Evolutionary conservation across 2,329 filamentous ascomycete species (phyloP).

Genomic region (Aspergillus flavus): DNA sequence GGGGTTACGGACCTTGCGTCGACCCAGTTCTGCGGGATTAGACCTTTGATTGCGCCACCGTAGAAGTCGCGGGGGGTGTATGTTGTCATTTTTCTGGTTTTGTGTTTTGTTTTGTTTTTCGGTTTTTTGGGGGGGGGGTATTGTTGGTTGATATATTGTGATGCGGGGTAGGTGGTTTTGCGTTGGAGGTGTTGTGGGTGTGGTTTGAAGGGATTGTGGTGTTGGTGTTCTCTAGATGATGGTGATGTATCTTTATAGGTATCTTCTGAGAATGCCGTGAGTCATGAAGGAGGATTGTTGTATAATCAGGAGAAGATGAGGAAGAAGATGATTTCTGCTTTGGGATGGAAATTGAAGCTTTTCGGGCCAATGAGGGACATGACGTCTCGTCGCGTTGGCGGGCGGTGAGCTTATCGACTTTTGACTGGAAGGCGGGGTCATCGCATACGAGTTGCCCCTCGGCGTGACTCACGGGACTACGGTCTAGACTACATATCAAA

Average conservation of each 20-base stretch:
- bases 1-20: constrained; percentile 22
- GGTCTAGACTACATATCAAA: not conserved
- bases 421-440: not conserved
- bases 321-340: not conserved
- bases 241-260: not conserved
- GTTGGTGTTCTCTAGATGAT: not conserved
- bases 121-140: not conserved
- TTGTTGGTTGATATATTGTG: not conserved
- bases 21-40: constrained; percentile 38
- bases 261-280: not conserved
- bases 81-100: constrained; percentile 24
- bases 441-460: not conserved
- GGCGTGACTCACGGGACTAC: not conserved
- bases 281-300: not conserved
- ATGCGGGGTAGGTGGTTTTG: not conserved
- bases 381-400: not conserved
- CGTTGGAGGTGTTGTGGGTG: too few relatives aligned
- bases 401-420: not conserved
- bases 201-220: not conserved
- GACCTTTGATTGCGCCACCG: constrained; percentile 38
- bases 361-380: not conserved
- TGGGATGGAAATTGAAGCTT: not conserved
- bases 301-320: not conserved
- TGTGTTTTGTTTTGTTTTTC: not conserved
- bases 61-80: constrained; percentile 35